These are phyloP conservation scores for Syzygium aqueum DNA, from an alignment of 345 rosid genomes.

Conservation along the genomic window DNA sequence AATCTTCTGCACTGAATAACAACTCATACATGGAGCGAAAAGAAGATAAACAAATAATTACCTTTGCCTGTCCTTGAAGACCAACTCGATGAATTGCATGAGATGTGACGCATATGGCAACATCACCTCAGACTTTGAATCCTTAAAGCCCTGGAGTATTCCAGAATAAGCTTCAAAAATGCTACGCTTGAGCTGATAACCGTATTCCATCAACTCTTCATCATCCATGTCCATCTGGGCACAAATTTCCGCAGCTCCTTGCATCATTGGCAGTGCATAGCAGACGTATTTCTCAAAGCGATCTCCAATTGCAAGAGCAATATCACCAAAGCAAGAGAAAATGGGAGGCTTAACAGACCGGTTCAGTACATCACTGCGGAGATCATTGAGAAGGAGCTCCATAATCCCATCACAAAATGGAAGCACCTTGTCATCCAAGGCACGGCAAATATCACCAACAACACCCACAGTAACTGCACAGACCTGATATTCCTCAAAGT, in stretches of 20 bases:
- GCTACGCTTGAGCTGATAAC: constrained; percentile 74
- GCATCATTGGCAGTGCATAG: constrained; percentile 64
- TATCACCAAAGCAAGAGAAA: constrained; percentile 86
- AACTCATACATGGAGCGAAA: neutral
- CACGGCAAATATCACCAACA: constrained; percentile 86
- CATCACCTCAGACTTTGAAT: constrained; percentile 68
- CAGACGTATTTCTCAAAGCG: constrained; percentile 68
- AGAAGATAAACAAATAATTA: neutral
- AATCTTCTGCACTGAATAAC: neutral
- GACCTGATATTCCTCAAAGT: constrained; percentile 87
- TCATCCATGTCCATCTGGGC: constrained; percentile 57
- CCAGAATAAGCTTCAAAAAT: constrained; percentile 94
- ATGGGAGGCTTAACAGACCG: constrained; percentile 96
- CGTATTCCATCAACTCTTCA: constrained; percentile 79
- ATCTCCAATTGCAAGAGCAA: constrained; percentile 79
- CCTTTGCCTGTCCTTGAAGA: constrained; percentile 67
- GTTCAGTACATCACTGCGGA: constrained; percentile 66
- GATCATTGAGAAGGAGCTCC: constrained; percentile 61
- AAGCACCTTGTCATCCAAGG: constrained; percentile 59
- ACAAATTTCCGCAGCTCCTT: constrained; percentile 74
- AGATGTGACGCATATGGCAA: constrained; percentile 77
- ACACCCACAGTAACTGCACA: constrained; percentile 90
- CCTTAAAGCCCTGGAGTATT: constrained; percentile 90
- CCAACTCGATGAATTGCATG: constrained; percentile 68
- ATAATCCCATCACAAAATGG: constrained; percentile 90